Evolutionary conservation across 495 filamentous ascomycete genomes (phyloP), one percentile per base, ranked within the genome.

Genomic region (Penicillium dipodomyicola): DNA sequence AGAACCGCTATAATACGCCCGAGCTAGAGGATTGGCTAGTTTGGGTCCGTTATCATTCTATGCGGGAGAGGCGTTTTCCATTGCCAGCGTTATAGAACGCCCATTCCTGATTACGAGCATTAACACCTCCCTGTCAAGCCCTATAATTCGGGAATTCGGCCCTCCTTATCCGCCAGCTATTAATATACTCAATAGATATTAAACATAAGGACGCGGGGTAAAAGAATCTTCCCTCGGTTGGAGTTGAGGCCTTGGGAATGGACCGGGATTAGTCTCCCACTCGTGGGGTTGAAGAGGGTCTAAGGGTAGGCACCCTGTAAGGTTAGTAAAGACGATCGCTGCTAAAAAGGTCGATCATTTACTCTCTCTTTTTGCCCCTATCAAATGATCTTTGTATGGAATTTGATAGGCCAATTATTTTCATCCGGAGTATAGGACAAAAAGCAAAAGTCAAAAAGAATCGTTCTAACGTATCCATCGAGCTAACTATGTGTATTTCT

Each of bases 11-110:
- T 33, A 23, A 47, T 27, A 47, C 29, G 52, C 43, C 52, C 22
- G 27, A 39, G 42, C 52, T 40, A 39, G 15, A 39, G 42, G 30
- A 54, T 46, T 46, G 22, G 42, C 22, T 43, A 8, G 20, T 25
- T 46, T 8, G 22, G 41, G 35, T 23, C 41, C 29, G 55, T 54
- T 49, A 61, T 54, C 43, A 43, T 45, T 29, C 15, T 35, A 46
- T 44, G 37, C 65, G 65, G 65, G 56, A 65, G 60, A 62, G 65
- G 65, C 65, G 65, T 46, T 52, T 40, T 56, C 59, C 54, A 40
- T 50, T 4, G 46, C 54, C 49, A 46, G 55, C 59, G 49, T 60
- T 56, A 67, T 54, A 22, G 29, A 33, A 47, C 49, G 49, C 49
- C 37, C 43, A 53, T 39, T 58, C 51, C 47, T 49, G n/a, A 40